Conservation (phyloP, 2,329 filamentous ascomycete genomes). For the Cercospora sojina region DNA sequence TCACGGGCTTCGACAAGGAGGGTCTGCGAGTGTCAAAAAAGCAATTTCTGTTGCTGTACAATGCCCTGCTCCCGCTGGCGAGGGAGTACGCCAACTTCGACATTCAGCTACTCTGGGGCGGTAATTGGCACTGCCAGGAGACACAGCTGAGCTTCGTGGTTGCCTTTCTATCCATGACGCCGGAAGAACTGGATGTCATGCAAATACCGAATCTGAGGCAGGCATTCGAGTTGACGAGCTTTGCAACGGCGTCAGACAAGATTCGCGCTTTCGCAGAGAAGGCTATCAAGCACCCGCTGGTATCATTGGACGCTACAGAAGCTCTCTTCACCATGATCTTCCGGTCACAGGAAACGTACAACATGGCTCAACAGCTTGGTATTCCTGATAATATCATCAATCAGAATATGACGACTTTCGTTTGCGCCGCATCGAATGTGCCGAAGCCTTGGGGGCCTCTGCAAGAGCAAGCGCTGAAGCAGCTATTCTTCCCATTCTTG, state of each 20-base stretch:
- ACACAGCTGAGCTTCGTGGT: slow-evolving; percentile 92
- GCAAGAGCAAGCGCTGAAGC: slow-evolving; percentile 72
- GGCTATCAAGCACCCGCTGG: slow-evolving; percentile 80
- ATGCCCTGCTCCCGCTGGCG: slow-evolving; percentile 72
- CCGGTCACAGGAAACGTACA: slow-evolving; percentile 57
- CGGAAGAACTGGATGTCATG: slow-evolving; percentile 76
- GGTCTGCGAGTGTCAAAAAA: slow-evolving; percentile 71
- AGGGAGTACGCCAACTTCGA: slow-evolving; percentile 65
- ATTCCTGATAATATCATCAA: slow-evolving; percentile 63
- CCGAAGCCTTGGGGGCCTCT: slow-evolving; percentile 74
- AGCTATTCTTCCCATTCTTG: slow-evolving; percentile 80
- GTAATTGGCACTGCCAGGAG: slow-evolving; percentile 76
- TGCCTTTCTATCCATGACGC: slow-evolving; percentile 74
- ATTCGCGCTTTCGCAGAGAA: slow-evolving; percentile 61
- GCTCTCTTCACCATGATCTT: slow-evolving; percentile 64
- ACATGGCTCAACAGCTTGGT: slow-evolving; percentile 54
- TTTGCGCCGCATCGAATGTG: slow-evolving; percentile 74
- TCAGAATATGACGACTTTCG: slow-evolving; percentile 74
- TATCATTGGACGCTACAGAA: slow-evolving; percentile 79
- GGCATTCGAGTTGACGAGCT: slow-evolving; percentile 69
- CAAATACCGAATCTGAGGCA: slow-evolving; percentile 78
- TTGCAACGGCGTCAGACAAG: slow-evolving; percentile 59
- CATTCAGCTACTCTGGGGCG: slow-evolving; percentile 87
- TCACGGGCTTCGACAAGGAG: slow-evolving; percentile 77
- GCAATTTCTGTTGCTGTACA: slow-evolving; percentile 80